Percentiles rank a stretch among this genome's conserved stretches.
These are phyloP conservation scores for Mortierella sp. DNA, from an alignment of 371 early-diverging fungal species.

Conservation along the genomic window DNA sequence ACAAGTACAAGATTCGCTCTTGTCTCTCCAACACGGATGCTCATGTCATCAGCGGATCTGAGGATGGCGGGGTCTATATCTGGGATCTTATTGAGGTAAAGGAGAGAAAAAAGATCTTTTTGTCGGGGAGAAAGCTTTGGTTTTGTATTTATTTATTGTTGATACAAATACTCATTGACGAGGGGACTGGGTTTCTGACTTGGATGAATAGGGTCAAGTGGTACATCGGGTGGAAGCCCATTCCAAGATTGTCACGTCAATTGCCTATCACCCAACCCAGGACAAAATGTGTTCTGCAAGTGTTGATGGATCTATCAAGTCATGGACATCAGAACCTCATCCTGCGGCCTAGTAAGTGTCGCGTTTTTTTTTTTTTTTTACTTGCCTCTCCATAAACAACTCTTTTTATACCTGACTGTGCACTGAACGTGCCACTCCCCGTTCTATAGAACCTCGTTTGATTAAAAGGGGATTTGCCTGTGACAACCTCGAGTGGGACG, in stretches of 20 bases:
- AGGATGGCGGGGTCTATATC: constrained; percentile 86
- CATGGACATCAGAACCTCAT: constrained; percentile 30
- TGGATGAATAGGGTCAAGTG: constrained; percentile 54
- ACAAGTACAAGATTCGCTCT: constrained; percentile 77
- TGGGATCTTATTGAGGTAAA: constrained; percentile 86
- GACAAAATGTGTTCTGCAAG: constrained; percentile 61
- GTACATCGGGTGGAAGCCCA: constrained; percentile 60
- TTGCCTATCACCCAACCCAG: constrained; percentile 64
- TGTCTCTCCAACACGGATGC: constrained; percentile 78
- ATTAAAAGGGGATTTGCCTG: too few relatives aligned
- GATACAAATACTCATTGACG: background rate
- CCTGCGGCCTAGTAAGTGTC: background rate
- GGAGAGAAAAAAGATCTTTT: background rate
- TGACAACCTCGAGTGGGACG: too few relatives aligned
- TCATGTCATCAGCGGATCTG: constrained; percentile 87
- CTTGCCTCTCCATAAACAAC: too few relatives aligned
- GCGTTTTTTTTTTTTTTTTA: too few relatives aligned
- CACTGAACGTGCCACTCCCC: too few relatives aligned
- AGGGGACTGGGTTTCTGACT: background rate
- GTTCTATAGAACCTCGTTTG: too few relatives aligned
- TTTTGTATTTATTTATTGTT: background rate
- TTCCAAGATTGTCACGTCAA: constrained; percentile 60
- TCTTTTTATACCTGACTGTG: too few relatives aligned
- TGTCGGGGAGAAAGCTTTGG: background rate
- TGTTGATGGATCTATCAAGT: constrained; percentile 61